Base-by-base conservation (phyloP, 1,284 basidiomycete species). In the Malassezia vespertilionis region DNA sequence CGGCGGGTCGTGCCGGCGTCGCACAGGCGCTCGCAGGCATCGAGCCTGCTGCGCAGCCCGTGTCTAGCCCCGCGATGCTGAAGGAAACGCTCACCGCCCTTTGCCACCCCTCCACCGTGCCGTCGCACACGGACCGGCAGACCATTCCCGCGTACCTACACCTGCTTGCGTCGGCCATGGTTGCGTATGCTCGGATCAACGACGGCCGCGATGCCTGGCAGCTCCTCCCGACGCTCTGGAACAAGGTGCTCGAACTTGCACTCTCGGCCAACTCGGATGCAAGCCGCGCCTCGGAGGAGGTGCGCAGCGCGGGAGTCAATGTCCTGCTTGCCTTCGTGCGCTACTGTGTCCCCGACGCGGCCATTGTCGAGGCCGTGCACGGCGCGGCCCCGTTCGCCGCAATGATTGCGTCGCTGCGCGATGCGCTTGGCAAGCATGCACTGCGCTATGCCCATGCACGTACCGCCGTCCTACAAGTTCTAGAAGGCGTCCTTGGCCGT, bases 81-180 rank as follows among this genome's bases (percentile, higher is more conserved):
- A 44, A 26, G 33, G 46, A 23, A 27, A 61, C 59, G n/a, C 34
- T 70, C 22, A 51, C 57, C 4, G 60, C 63, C 31, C 56, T 70
- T 21, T 54, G 51, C 26, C 57, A 57, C 20, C 50, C 52, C 11
- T 47, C 54, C 9, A 46, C 62, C 20, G 52, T 54, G 4, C 65
- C 63, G 2, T 54, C 57, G 18, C 52, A 49, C 23, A 52, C 54
- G 11, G 65, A 70, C 32, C 56, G 58, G 10, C 67, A 70, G 51
- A 52, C 66, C 15, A 55, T 69, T 6, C 62, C 65, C 4, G 47
- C 67, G 30, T 70, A 69, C 48, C 52, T 70, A 2, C 51, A 57
- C 21, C 63, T 64, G 2, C 49, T 70, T 17, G 62, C 65, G 38
- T 46, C 58, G 33, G 61, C 62, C 36, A 54, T 70, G 51, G 60